Base-by-base conservation (phyloP, 768 basidiomycete genomes). In the Tricholoma saponaceum region DNA sequence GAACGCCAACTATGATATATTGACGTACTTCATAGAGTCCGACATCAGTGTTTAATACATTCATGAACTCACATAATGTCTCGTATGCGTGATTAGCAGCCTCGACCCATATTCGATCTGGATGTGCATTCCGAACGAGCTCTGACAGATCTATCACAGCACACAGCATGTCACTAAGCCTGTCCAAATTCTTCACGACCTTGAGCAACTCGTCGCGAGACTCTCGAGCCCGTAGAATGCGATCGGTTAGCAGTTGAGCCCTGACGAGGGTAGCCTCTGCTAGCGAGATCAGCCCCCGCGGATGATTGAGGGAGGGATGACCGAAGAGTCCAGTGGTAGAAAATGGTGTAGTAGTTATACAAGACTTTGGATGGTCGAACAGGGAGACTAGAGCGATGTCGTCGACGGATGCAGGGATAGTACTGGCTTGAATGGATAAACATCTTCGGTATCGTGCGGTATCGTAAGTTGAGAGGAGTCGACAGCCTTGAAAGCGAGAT, bases 101-200 rank as follows among this genome's bases (percentile, higher is more conserved):
- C 14, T 84, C 79, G 14, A 92, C 81, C 95, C 96, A 98, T 47
- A 72, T 66, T 25, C 78, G 76, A 67, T 97, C 92, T 1, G 96
- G 95, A 75, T 98, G 95, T 0, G 93, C 87, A 68, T 96, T 95
- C 60, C 95, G 83, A 26, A 99, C 80, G 51, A 97, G 81, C 70
- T 99, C 97, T 52, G 94, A 91, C 58, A 98, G 83, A 74, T 99
- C 97, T 60, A 98, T 98, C 59, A 99, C 94, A 10, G 92, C 88
- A 66, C 97, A 99, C 2, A 99, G 76, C 72, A 96, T 80, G 76
- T 99, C 95, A 69, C 95, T 98, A 63, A 99, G 84, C 60, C 96
- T 80, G 76, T 99, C 97, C 59, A 99, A 75, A 70, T 96, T 97
- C 79, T 98, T 98, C 59, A 98, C 92, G 9, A 93, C 93, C 72